Evolutionary conservation across 768 basidiomycete genomes (phyloP).

Genomic region (Termitomyces sp.): DNA sequence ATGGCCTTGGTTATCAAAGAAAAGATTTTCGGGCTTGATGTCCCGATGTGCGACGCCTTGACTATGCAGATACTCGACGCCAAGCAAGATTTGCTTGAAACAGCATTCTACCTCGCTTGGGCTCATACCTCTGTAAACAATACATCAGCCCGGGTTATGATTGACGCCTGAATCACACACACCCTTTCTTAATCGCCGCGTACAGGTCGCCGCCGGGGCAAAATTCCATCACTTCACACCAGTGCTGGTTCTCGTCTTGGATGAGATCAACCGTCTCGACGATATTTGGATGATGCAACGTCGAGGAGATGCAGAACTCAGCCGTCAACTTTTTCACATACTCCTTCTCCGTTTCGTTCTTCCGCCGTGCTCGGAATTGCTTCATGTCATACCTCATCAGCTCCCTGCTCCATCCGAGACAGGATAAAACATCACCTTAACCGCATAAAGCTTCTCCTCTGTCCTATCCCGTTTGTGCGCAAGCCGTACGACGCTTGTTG

Average conservation of each 20-base stretch:
- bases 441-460: slow-evolving; percentile 96
- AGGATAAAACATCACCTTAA: slow-evolving; percentile 65
- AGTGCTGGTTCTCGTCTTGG: slow-evolving; percentile 94
- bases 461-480: slow-evolving; percentile 98
- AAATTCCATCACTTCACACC: slow-evolving; percentile 99
- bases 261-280: slow-evolving; percentile 99
- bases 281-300: slow-evolving; percentile 88
- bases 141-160: slow-evolving; percentile 10
- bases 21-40: slow-evolving; percentile 96
- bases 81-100: slow-evolving; percentile 92
- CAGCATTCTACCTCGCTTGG: slow-evolving; percentile 93
- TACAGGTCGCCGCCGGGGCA: slow-evolving; percentile 98
- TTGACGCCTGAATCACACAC: slow-evolving; percentile 15
- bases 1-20: slow-evolving; percentile 89
- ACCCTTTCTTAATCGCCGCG: slow-evolving; percentile 97
- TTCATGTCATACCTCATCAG: slow-evolving; percentile 21
- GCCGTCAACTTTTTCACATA: slow-evolving; percentile 99
- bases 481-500: slow-evolving; percentile 93
- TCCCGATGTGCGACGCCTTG: slow-evolving; percentile 98
- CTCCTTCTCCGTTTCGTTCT: slow-evolving; percentile 98
- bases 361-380: slow-evolving; percentile 98
- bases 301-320: slow-evolving; percentile 98
- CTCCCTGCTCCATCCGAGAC: background rate
- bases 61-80: slow-evolving; percentile 86
- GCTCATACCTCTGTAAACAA: slow-evolving; percentile 53